Evolutionary conservation across 2,329 filamentous ascomycete genomes (phyloP).

Genomic region (Cadophora malorum): DNA sequence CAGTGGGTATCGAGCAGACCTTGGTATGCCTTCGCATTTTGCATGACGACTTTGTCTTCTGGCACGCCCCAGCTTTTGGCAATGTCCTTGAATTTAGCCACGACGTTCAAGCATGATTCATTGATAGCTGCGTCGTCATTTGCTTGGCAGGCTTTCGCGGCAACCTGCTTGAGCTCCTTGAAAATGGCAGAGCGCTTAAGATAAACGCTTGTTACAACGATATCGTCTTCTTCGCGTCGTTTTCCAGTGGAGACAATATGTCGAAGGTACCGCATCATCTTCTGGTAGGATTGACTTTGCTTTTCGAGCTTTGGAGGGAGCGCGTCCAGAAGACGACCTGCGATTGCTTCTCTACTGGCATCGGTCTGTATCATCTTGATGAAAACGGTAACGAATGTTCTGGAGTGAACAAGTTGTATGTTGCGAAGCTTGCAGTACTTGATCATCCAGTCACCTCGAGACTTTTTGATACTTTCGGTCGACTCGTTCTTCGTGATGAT

Average conservation of each 20-base stretch:
- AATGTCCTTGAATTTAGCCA: constrained; percentile 30
- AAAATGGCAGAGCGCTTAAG: constrained; percentile 38
- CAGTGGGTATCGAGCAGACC: constrained; percentile 21
- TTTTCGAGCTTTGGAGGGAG: constrained; percentile 30
- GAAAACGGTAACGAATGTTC: constrained; percentile 36
- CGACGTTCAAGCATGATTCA: constrained; percentile 20
- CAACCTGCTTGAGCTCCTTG: constrained; percentile 28
- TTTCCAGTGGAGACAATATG: constrained; percentile 29
- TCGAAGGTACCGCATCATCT: constrained; percentile 34
- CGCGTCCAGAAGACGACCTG: constrained; percentile 29
- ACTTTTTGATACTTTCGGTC: constrained; percentile 24
- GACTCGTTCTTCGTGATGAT: constrained; percentile 37
- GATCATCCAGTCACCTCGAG: constrained; percentile 24
- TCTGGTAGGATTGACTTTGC: constrained; percentile 30
- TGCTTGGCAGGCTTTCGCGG: constrained; percentile 26
- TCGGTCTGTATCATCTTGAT: constrained; percentile 29
- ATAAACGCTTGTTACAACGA: constrained; percentile 33
- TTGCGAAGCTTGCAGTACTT: constrained; percentile 38
- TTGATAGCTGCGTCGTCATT: constrained; percentile 28
- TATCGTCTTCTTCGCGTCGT: constrained; percentile 31
- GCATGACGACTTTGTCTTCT: constrained; percentile 23
- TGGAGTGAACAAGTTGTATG: constrained; percentile 37
- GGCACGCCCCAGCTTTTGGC: constrained; percentile 29
- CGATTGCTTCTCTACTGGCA: constrained; percentile 24
- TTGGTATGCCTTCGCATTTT: constrained; percentile 32